phyloP scores from a whole-genome alignment of 164 flowering plant genomes.

The Amborella trichopoda region DNA sequence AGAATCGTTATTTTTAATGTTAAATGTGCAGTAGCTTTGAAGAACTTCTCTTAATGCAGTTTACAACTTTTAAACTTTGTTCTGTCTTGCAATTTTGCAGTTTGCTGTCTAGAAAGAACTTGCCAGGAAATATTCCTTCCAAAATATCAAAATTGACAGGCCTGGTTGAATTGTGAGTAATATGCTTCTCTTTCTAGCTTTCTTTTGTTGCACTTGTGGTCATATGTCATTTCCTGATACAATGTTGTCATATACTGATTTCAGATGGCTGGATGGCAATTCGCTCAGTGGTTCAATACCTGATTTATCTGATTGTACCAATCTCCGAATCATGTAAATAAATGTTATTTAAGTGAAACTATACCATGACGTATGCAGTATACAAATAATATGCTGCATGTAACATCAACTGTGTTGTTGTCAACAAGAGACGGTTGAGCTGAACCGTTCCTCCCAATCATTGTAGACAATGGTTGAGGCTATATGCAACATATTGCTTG shows the following conservation, averaged over 20 bases:
- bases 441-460: no score
- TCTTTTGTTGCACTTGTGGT: neutral
- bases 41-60: no score
- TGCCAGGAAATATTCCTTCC: slow-evolving; percentile 73
- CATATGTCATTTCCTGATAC: no score
- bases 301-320: slow-evolving; percentile 63
- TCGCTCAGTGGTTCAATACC: slow-evolving; percentile 75
- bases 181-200: neutral
- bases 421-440: no score
- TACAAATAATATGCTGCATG: no score
- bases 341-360: no score
- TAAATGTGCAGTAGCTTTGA: no score
- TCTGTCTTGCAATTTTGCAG: slow-evolving; percentile 27
- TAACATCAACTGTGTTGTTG: no score
- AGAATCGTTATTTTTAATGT: no score
- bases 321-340: slow-evolving; percentile 59
- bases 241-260: slow-evolving; percentile 13
- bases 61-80: slow-evolving; percentile 2
- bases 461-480: no score
- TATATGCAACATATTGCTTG: no score
- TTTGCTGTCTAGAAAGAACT: slow-evolving; percentile 52
- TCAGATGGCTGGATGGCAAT: slow-evolving; percentile 91
- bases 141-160: slow-evolving; percentile 57
- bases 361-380: no score
- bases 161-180: slow-evolving; percentile 74